Evolutionary conservation across 164 flowering plant genomes (phyloP).

Genomic region (Macadamia integrifolia): DNA sequence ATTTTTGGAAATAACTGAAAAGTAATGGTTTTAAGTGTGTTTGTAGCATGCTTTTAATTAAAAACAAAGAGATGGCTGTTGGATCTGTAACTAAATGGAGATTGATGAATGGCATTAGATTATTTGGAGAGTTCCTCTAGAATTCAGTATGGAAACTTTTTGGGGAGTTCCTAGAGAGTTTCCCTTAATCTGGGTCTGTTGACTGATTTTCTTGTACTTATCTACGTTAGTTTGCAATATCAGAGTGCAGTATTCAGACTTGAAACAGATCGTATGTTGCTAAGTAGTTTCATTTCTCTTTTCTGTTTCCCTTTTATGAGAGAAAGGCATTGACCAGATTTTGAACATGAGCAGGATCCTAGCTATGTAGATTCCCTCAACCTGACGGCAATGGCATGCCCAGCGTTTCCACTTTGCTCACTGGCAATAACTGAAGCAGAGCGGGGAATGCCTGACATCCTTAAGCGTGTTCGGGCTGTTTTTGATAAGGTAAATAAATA

Average conservation of each 20-base stretch:
- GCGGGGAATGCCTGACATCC: conserved; percentile 84
- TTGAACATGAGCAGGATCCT: conserved; percentile 50
- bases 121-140: too few species aligned
- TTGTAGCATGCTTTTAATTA: neutral
- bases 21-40: neutral
- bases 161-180: neutral
- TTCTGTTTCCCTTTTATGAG: neutral
- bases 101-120: too few species aligned
- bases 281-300: neutral
- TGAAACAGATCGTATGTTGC: neutral
- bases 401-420: conserved; percentile 93
- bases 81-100: neutral
- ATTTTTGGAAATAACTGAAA: neutral
- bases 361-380: conserved; percentile 87
- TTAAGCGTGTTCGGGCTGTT: conserved; percentile 81
- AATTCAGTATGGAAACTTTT: neutral
- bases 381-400: conserved; percentile 96
- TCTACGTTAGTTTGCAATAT: neutral
- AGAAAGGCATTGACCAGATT: conserved; percentile 4
- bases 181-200: neutral
- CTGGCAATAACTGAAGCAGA: conserved; percentile 98
- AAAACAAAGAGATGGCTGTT: neutral
- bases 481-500: conserved; percentile 72
- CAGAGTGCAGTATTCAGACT: neutral
- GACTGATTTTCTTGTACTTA: neutral